A percentile compares a stretch with the other conserved stretches of the same genome.
These are phyloP conservation scores for Claviceps sorghi DNA, from an alignment of 2,329 filamentous ascomycete genomes.

Conservation along the genomic window DNA sequence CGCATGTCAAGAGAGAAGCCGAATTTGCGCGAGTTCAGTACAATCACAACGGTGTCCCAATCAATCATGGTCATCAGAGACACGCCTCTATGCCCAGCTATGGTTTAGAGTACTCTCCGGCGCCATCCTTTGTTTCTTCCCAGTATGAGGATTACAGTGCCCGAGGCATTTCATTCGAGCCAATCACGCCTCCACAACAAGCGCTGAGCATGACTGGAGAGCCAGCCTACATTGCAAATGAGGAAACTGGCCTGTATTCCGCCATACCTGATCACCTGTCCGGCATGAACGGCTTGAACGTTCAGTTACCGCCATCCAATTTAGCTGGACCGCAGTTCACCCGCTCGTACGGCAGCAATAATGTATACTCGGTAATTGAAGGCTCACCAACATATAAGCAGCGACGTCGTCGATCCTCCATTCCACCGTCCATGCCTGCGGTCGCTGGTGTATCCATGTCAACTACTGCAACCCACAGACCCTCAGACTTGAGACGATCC, in stretches of 20 bases:
- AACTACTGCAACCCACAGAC: constrained; percentile 52
- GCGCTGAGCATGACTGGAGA: constrained; percentile 67
- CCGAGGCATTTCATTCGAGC: constrained; percentile 89
- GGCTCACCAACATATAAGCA: constrained; percentile 99
- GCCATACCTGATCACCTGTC: constrained; percentile 77
- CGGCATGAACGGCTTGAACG: constrained; percentile 61
- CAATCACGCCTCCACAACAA: constrained; percentile 89
- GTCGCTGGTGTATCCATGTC: constrained; percentile 54
- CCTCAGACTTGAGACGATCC: constrained; percentile 81
- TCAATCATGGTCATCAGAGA: constrained; percentile 72
- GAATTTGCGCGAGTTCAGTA: constrained; percentile 74
- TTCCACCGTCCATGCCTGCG: constrained; percentile 61
- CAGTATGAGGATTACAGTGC: constrained; percentile 98
- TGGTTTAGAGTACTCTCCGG: constrained; percentile 87
- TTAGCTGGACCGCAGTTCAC: constrained; percentile 67
- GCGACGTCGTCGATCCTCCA: constrained; percentile 80
- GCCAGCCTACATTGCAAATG: constrained; percentile 93
- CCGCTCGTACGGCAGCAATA: constrained; percentile 56
- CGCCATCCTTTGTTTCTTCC: constrained; percentile 95
- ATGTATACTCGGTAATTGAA: constrained; percentile 91
- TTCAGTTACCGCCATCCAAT: constrained; percentile 79
- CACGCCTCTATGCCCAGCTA: constrained; percentile 98
- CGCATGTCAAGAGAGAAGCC: constrained; percentile 74
- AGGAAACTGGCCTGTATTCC: constrained; percentile 91
- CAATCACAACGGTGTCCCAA: constrained; percentile 79